Evolutionary conservation across 345 rosid genomes (phyloP), one percentile per base, ranked within the genome.

Genomic region (Lepidium aucheri): DNA sequence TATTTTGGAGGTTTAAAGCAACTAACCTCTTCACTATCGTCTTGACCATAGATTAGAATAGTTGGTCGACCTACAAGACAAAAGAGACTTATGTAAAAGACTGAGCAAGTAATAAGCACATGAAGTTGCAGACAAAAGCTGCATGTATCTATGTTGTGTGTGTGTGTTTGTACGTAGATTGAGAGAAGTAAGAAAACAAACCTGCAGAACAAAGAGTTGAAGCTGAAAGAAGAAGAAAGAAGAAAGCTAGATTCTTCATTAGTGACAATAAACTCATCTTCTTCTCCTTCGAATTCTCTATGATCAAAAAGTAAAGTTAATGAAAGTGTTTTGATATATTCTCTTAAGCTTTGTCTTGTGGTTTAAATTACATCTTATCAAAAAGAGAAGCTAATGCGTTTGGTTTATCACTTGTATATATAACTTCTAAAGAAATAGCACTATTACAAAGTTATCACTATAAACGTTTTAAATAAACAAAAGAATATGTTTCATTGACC

Each of bases 151-250:
- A n/a, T n/a, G n/a, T n/a, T n/a, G n/a, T n/a, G n/a, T n/a, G n/a
- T n/a, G n/a, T n/a, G n/a, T n/a, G n/a, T n/a, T n/a, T n/a, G n/a
- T n/a, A n/a, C n/a, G n/a, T n/a, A n/a, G n/a, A n/a, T n/a, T n/a
- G n/a, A 50, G 9, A 39, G 4, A 24, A 39, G 18, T 6, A 30
- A 3, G 38, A 40, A 28, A 50, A 38, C 70, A 47, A 63, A 82
- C 89, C 89, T 79, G 83, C 84, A 65, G 59, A 72, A 59, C 80
- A 78, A 5, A 79, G 47, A 13, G 75, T 64, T 43, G 84, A 64
- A 20, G 82, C 77, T 45, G 81, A 82, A 64, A 76, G 30, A 46
- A 86, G 81, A 49, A 86, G 84, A 72, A 81, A 79, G 76, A 84
- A 68, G 55, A 84, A 67, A 68, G 62, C 46, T 24, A 66, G 55